Evolutionary conservation across 2,329 filamentous ascomycete genomes (phyloP).

Genomic region (Didymella lethalis): DNA sequence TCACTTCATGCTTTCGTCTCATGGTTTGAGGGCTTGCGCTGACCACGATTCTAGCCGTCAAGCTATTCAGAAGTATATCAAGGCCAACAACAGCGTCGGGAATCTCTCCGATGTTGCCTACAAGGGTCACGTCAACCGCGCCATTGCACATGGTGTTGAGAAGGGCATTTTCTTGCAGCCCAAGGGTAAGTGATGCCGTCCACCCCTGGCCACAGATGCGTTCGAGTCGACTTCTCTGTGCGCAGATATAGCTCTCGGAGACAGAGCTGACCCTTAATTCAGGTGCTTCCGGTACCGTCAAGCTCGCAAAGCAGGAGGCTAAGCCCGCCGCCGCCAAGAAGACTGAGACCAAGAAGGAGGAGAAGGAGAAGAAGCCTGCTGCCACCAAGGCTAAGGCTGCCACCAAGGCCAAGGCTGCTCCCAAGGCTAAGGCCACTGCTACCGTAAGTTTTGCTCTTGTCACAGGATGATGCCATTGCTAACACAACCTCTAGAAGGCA

Average conservation of each 20-base stretch:
- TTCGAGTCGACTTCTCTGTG: constrained; percentile 3
- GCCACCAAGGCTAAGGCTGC: constrained; percentile 43
- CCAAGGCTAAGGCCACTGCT: constrained; percentile 36
- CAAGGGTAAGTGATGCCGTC: constrained; percentile 72
- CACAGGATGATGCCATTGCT: constrained; percentile 15
- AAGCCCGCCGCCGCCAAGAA: constrained; percentile 45
- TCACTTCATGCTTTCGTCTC: constrained; percentile 38
- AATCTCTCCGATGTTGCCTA: constrained; percentile 65
- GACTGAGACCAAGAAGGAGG: constrained; percentile 44
- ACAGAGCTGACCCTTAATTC: constrained; percentile 36
- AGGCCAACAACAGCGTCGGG: constrained; percentile 72
- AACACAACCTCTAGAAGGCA: constrained; percentile 34
- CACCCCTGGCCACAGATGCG: not conserved
- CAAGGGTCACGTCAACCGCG: constrained; percentile 84
- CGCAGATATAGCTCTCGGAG: not conserved
- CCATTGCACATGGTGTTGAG: constrained; percentile 81
- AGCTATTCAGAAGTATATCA: constrained; percentile 78
- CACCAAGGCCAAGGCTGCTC: constrained; percentile 29
- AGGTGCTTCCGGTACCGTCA: constrained; percentile 88
- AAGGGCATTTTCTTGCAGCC: constrained; percentile 88
- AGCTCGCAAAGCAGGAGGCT: constrained; percentile 82
- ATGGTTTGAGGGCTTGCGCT: constrained; percentile 39
- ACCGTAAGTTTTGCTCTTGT: constrained; percentile 29
- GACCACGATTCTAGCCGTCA: constrained; percentile 64
- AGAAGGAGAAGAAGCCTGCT: constrained; percentile 40